Evolutionary conservation across 495 filamentous ascomycete species (phyloP), one percentile per base, ranked within the genome.

Genomic region (Penicillium argentinense): DNA sequence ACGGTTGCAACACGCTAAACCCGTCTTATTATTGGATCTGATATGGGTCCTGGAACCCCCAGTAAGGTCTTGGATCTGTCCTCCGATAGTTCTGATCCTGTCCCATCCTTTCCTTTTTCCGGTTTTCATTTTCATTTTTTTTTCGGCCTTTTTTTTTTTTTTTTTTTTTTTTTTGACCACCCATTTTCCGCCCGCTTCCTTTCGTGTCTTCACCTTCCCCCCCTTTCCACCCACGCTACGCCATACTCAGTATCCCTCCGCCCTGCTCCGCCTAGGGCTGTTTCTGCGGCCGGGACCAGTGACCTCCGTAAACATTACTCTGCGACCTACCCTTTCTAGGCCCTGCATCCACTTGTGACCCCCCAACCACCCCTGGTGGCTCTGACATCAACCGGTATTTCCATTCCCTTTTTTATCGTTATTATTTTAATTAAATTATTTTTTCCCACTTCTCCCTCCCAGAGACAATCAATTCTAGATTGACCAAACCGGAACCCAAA

Each of bases 311-410:
- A 56, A 56, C 59, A 59, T 62, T 51, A 54, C 45, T 49, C 54
- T 62, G 51, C 56, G 51, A 62, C 59, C 49, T 62, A 62, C 53
- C 56, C 32, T 57, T 60, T 60, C 39, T 57, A 57, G 62, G 57
- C 60, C n/a, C 47, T 57, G 67, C 62, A 71, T 68, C 69, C 67
- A 69, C 67, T 67, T 66, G 51, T 58, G 56, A 50, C 47, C 52
- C 44, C 32, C 50, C 40, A 46, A 43, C 42, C 42, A 23, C 55
- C 52, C 53, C 49, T 55, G 39, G 54, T 61, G 61, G 65, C 67
- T 69, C 67, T 72, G 65, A 72, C 69, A 72, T 70, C 66, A 70
- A 72, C 62, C 60, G 57, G 63, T 63, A 62, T 62, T 68, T 53
- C 47, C 17, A 8, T 39, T 39, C 29, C 29, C 16, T 12, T 41